Conservation (phyloP, 176 grass and related monocot genomes). For the Phyllostachys edulis region DNA sequence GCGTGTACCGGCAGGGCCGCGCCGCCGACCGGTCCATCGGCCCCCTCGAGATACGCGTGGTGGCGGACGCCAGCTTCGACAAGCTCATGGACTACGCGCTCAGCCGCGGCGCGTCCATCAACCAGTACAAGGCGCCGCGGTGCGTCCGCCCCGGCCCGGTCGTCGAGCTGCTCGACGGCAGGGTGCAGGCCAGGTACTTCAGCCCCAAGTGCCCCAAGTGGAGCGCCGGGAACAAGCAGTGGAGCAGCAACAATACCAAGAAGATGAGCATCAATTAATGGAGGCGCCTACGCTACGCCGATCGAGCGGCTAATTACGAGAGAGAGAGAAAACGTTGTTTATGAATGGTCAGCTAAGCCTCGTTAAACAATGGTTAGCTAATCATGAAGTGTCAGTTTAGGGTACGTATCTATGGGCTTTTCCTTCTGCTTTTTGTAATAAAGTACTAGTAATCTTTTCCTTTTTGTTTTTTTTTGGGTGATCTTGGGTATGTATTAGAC, state of each 20-base stretch:
- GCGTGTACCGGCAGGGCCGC: conserved; percentile 64
- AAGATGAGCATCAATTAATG: background rate
- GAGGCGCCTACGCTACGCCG: background rate
- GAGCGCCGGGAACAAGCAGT: conserved; percentile 42
- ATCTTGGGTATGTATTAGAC: conserved; percentile 21
- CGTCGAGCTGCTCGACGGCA: conserved; percentile 44
- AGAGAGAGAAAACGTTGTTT: no score
- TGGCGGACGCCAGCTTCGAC: conserved; percentile 51
- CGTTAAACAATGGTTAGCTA: background rate
- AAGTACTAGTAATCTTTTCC: background rate
- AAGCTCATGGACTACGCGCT: conserved; percentile 72
- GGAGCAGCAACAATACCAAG: background rate
- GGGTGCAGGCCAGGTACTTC: conserved; percentile 40
- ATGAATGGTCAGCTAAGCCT: conserved; percentile 26
- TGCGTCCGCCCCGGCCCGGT: conserved; percentile 53
- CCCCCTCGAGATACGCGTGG: conserved; percentile 64
- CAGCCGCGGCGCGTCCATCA: conserved; percentile 57
- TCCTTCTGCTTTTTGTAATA: conserved; percentile 38
- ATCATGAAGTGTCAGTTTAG: conserved; percentile 17
- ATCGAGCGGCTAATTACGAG: background rate
- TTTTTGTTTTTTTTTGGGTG: conserved; percentile 26
- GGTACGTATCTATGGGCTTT: conserved; percentile 7
- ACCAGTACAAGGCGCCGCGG: conserved; percentile 79
- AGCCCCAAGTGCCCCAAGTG: conserved; percentile 56
- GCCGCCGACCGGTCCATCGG: conserved; percentile 53